Percentiles rank a stretch among this genome's conserved stretches.
Evolutionary conservation across 805 yeast species (phyloP).

Genomic region (Teunomyces aglyptinius): DNA sequence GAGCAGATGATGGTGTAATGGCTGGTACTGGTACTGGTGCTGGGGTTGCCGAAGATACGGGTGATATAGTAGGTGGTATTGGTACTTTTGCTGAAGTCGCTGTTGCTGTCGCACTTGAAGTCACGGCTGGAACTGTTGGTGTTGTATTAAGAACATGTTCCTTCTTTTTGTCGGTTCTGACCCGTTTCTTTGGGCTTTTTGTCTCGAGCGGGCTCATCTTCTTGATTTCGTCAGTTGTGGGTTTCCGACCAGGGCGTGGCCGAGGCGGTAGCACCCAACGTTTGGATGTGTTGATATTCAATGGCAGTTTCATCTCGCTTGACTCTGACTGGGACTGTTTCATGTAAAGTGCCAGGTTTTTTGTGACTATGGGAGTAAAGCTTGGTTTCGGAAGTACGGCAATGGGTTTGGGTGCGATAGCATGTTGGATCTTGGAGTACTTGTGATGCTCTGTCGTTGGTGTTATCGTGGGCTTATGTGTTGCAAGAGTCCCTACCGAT

Average conservation of each 20-base stretch:
- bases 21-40: neutral
- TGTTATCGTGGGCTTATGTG: neutral
- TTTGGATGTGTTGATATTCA: constrained; percentile 37
- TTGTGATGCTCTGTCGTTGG: constrained; percentile 12
- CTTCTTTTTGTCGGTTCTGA: constrained; percentile 6
- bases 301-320: constrained; percentile 12
- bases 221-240: constrained; percentile 16
- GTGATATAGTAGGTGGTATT: neutral
- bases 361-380: constrained; percentile 17
- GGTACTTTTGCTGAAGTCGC: neutral
- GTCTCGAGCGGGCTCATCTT: neutral
- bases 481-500: neutral
- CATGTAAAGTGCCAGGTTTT: constrained; percentile 14
- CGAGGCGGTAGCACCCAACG: constrained; percentile 43
- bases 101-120: neutral
- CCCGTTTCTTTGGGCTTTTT: constrained; percentile 7
- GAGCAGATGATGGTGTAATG: neutral
- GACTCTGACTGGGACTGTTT: constrained; percentile 9
- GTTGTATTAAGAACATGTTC: neutral
- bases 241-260: constrained; percentile 43
- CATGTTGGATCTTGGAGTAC: constrained; percentile 37
- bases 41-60: neutral
- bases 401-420: constrained; percentile 39
- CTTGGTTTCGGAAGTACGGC: constrained; percentile 30
- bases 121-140: neutral